Conservation (phyloP, 148 eudicot genomes). For the Fagopyrum homotropicum region DNA sequence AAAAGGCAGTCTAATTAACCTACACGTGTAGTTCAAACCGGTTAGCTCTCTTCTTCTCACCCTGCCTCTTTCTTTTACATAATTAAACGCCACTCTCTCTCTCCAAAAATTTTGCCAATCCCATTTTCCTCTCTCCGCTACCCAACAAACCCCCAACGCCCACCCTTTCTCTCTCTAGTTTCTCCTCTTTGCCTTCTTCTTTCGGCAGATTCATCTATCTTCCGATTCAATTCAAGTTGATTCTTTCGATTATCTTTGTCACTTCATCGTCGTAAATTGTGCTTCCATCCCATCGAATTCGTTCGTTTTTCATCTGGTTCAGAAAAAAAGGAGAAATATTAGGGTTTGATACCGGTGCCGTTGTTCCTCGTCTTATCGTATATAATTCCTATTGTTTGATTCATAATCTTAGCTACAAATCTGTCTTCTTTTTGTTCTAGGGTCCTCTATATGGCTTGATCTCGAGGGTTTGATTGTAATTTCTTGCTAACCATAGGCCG, state of each 20-base stretch:
- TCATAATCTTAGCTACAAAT: not conserved
- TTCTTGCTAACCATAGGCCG: slow-evolving; percentile 19
- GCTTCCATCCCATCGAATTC: slow-evolving; percentile 15
- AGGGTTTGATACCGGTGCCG: slow-evolving; percentile 21
- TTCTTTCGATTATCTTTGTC: slow-evolving; percentile 5
- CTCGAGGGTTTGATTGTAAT: slow-evolving; percentile 6
- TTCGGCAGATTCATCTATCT: slow-evolving; percentile 12
- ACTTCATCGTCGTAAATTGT: not conserved
- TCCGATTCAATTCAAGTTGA: slow-evolving; percentile 21
- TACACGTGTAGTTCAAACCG: not conserved
- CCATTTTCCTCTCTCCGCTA: not conserved
- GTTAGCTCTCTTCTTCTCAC: not conserved
- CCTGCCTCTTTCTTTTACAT: slow-evolving; percentile 1
- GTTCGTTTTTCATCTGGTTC: slow-evolving; percentile 5
- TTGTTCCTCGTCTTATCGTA: not conserved
- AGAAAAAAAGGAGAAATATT: slow-evolving; percentile 12
- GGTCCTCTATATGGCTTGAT: not conserved
- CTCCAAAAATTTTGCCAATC: not conserved
- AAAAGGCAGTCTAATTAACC: not conserved
- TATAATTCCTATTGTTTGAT: not conserved
- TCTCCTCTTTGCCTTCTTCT: slow-evolving; percentile 1
- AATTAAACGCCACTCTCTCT: not conserved
- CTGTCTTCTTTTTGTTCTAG: not conserved
- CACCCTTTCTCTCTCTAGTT: slow-evolving; percentile 17
- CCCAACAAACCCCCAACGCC: slow-evolving; percentile 5